Evolutionary conservation across 1,284 basidiomycete genomes (phyloP).

Genomic region (Wallemia mellicola): DNA sequence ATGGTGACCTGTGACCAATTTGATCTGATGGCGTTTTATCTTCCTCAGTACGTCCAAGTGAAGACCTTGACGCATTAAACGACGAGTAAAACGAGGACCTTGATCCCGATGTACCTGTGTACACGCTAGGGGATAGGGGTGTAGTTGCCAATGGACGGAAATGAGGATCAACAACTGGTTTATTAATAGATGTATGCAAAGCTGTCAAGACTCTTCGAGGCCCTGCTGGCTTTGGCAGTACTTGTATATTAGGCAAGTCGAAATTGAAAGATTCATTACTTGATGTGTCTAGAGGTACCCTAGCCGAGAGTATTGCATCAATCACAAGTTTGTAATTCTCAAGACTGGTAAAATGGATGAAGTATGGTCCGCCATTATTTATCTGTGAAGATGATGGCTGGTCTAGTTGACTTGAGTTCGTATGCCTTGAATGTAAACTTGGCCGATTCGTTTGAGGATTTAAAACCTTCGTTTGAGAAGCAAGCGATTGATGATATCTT

Average conservation of each 20-base stretch:
- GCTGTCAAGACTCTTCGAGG: slow-evolving; percentile 68
- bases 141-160: slow-evolving; percentile 77
- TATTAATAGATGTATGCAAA: slow-evolving; percentile 52
- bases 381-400: slow-evolving; percentile 7
- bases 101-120: slow-evolving; percentile 4
- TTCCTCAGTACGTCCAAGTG: neutral
- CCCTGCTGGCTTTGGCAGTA: slow-evolving; percentile 80
- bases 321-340: slow-evolving; percentile 60
- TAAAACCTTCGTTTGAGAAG: neutral
- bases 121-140: slow-evolving; percentile 31
- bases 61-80: neutral
- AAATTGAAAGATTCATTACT: neutral
- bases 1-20: neutral
- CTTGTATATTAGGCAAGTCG: slow-evolving; percentile 47
- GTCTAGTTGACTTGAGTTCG: slow-evolving; percentile 30
- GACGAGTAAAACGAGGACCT: neutral
- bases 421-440: slow-evolving; percentile 20
- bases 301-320: slow-evolving; percentile 27
- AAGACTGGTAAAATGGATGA: slow-evolving; percentile 70
- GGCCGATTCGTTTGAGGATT: slow-evolving; percentile 11
- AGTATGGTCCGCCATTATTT: slow-evolving; percentile 17
- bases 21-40: neutral
- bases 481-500: neutral
- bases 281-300: neutral
- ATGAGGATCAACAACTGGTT: slow-evolving; percentile 56